phyloP scores from a whole-genome alignment of 371 early-diverging fungal species.

The Rhizopus arrhizus region DNA sequence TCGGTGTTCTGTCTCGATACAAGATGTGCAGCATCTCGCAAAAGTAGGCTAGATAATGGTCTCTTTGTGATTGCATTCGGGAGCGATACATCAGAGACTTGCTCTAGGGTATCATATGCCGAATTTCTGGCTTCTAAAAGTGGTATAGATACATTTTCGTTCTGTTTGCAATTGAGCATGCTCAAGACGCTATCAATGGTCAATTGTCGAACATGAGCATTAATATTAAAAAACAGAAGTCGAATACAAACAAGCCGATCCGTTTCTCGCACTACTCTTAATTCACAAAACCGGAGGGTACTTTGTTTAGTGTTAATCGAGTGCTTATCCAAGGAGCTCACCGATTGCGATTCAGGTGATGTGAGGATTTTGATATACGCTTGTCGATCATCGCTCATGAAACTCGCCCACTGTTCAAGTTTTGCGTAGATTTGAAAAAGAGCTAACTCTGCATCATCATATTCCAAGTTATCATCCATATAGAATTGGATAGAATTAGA shows the following conservation, averaged over 20 bases:
- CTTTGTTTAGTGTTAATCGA: slow-evolving; percentile 9
- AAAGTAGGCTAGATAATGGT: slow-evolving; percentile 48
- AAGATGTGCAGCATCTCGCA: slow-evolving; percentile 49
- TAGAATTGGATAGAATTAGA: not conserved
- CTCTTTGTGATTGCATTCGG: slow-evolving; percentile 30
- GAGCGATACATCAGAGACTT: not conserved
- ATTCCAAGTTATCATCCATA: slow-evolving; percentile 11
- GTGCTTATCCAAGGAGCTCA: slow-evolving; percentile 1
- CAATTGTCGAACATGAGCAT: slow-evolving; percentile 25
- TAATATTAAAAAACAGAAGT: slow-evolving; percentile 55
- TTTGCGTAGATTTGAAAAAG: slow-evolving; percentile 14
- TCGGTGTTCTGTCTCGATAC: slow-evolving; percentile 4
- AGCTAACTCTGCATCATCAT: slow-evolving; percentile 5
- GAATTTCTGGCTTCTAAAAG: slow-evolving; percentile 1
- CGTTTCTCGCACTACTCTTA: slow-evolving; percentile 33
- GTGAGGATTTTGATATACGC: slow-evolving; percentile 15
- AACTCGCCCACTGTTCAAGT: slow-evolving; percentile 40
- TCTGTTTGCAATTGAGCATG: not conserved
- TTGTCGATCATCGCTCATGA: slow-evolving; percentile 31
- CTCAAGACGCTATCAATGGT: slow-evolving; percentile 12
- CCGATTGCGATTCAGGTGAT: not conserved
- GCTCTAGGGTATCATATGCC: not conserved
- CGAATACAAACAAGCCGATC: slow-evolving; percentile 28
- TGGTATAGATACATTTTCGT: not conserved
- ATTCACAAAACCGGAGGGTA: slow-evolving; percentile 33